A percentile compares a stretch with the other conserved stretches of the same genome.
Conservation (phyloP, 176 grass and related monocot species). For the Phyllostachys edulis region DNA sequence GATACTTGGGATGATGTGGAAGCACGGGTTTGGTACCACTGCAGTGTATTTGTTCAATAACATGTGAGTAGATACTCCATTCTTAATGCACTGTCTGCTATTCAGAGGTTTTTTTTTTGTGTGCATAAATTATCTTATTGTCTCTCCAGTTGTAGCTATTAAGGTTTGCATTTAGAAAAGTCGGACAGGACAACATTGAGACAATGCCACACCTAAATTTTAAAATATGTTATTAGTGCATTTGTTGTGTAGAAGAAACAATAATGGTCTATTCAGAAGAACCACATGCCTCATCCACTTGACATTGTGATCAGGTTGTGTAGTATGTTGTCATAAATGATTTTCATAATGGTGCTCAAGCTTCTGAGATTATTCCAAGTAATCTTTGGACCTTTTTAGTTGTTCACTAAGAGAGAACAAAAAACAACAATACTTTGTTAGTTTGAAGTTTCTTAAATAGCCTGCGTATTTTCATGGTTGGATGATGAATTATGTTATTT, state of each 20-base stretch:
- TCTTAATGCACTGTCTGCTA: not conserved
- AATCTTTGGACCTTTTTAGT: not conserved
- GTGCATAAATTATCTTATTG: not conserved
- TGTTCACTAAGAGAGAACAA: not conserved
- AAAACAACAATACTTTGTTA: not conserved
- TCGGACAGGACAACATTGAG: not conserved
- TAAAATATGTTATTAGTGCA: not conserved
- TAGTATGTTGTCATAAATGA: not conserved
- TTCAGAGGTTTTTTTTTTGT: constrained; percentile 23
- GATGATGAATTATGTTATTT: not conserved
- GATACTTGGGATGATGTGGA: constrained; percentile 79
- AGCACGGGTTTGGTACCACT: constrained; percentile 54
- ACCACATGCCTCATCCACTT: not conserved
- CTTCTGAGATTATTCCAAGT: not conserved
- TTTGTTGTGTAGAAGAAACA: not conserved
- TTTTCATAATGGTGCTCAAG: not conserved
- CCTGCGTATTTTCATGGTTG: not conserved
- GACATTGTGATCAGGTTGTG: not conserved
- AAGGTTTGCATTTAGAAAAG: not conserved
- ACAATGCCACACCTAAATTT: not conserved
- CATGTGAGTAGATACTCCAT: constrained; percentile 36
- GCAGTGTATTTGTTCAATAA: constrained; percentile 25
- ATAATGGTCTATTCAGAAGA: not conserved
- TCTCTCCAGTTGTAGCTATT: not conserved
- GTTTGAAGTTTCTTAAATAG: not conserved